A percentile compares a stretch with the other conserved stretches of the same genome.
Conservation (phyloP, 2,329 filamentous ascomycete genomes). For the Ascochyta rabiei region DNA sequence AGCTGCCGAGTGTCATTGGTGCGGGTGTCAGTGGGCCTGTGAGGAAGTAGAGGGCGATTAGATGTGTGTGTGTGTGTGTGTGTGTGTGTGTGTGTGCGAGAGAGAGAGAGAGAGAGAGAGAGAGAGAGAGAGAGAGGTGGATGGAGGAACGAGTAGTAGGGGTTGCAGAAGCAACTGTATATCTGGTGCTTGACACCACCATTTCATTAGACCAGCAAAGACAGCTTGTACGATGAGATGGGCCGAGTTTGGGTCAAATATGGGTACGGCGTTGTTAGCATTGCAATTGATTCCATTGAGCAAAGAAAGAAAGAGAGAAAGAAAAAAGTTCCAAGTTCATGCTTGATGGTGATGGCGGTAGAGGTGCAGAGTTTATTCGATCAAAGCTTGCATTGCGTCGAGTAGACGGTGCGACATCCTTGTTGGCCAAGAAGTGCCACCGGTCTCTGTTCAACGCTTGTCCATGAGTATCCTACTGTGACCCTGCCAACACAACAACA, state of each 20-base stretch:
- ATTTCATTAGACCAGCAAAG: conserved; percentile 19
- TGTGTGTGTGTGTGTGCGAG: no score
- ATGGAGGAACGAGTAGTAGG: background rate
- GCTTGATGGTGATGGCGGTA: background rate
- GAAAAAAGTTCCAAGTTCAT: background rate
- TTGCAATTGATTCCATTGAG: conserved; percentile 35
- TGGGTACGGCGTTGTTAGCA: conserved; percentile 42
- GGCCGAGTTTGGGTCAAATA: conserved; percentile 26
- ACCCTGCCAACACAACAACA: conserved; percentile 7
- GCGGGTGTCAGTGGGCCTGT: conserved; percentile 79
- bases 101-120: no score
- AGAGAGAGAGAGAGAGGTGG: no score
- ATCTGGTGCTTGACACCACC: conserved; percentile 36
- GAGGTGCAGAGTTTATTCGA: background rate
- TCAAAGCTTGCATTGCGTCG: background rate
- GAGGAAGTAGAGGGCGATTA: conserved; percentile 43
- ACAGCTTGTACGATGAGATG: conserved; percentile 34
- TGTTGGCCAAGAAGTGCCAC: background rate
- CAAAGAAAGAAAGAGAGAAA: no score
- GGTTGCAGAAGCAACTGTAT: conserved; percentile 28
- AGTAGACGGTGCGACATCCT: conserved; percentile 3
- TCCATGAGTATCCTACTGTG: conserved; percentile 22
- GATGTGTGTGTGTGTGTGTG: background rate
- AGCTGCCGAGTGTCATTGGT: conserved; percentile 92
- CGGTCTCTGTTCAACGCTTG: conserved; percentile 21